Conservation (phyloP, 1,284 basidiomycete species). For the Trametes versicolor region DNA sequence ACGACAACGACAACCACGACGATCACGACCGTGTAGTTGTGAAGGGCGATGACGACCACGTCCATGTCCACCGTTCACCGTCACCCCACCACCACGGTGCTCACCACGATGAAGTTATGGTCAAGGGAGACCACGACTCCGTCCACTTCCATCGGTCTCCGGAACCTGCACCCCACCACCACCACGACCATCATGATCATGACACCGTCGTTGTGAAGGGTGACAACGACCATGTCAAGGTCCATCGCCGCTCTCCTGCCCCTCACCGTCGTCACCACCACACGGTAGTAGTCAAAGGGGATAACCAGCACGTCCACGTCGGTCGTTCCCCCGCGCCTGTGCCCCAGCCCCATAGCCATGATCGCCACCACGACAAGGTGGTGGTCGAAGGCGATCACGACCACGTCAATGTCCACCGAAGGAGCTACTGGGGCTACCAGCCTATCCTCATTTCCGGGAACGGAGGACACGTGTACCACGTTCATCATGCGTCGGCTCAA, state of each 20-base stretch:
- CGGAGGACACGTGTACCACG: conserved; percentile 12
- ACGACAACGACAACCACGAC: conserved; percentile 23
- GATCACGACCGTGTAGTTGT: conserved; percentile 22
- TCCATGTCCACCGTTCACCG: conserved; percentile 31
- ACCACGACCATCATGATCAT: conserved; percentile 21
- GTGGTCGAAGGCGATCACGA: conserved; percentile 24
- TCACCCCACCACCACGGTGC: conserved; percentile 28
- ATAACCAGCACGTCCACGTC: conserved; percentile 20
- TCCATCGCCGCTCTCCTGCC: conserved; percentile 20
- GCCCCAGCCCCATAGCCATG: conserved; percentile 6
- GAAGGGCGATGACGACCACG: conserved; percentile 30
- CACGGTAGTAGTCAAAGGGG: conserved; percentile 23
- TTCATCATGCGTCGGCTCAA: neutral
- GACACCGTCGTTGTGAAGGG: conserved; percentile 26
- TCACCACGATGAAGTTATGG: conserved; percentile 8
- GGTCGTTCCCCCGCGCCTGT: conserved; percentile 19
- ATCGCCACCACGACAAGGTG: conserved; percentile 20
- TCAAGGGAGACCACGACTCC: conserved; percentile 23
- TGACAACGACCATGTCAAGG: conserved; percentile 22
- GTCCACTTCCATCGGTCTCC: conserved; percentile 16
- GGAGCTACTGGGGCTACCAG: neutral
- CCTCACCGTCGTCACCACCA: conserved; percentile 30
- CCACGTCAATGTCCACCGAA: conserved; percentile 26
- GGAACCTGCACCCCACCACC: neutral
- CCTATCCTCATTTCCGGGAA: conserved; percentile 30